Conservation (phyloP, 768 basidiomycete species). For the Mycena indigotica region DNA sequence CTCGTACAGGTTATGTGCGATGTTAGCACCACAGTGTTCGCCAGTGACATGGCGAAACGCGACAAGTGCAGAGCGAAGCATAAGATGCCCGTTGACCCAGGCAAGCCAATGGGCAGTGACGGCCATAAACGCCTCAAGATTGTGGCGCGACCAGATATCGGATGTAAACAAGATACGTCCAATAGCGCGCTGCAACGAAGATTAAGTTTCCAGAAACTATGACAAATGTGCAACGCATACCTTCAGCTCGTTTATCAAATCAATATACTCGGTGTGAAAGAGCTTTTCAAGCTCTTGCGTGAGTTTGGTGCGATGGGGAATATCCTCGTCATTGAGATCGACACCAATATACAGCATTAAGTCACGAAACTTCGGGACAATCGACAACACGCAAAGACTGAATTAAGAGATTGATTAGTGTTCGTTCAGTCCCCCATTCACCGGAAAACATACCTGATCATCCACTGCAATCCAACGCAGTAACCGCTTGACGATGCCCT, state of each 20-base stretch:
- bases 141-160: background rate
- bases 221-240: background rate
- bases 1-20: background rate
- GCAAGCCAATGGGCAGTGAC: background rate
- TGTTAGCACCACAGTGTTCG: background rate
- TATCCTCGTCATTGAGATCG: background rate
- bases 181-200: background rate
- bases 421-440: too few relatives aligned
- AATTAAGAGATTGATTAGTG: too few relatives aligned
- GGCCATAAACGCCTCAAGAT: background rate
- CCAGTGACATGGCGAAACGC: background rate
- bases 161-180: background rate
- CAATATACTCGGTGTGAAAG: background rate
- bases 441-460: too few relatives aligned
- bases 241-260: background rate
- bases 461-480: background rate
- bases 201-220: background rate
- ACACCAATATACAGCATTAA: background rate
- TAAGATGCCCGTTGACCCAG: background rate
- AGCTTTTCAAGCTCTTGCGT: background rate
- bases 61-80: background rate
- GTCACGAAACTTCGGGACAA: background rate
- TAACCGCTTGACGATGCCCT: background rate
- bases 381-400: background rate
- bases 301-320: background rate